Evolutionary conservation across 768 basidiomycete species (phyloP).

Genomic region (Erythrobasidium yunnanense): DNA sequence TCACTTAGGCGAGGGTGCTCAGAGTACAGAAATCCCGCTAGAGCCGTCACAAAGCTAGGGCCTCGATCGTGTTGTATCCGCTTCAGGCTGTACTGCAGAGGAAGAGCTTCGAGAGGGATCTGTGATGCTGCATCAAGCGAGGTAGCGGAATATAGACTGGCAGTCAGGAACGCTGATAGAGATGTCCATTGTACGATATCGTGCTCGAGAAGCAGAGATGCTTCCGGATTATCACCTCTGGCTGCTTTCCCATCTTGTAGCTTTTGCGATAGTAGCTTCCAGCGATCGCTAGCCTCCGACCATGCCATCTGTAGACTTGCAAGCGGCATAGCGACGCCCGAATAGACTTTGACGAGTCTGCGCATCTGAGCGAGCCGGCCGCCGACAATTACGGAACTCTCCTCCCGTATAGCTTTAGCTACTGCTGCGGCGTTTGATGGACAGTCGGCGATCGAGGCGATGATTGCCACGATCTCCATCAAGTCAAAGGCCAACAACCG

Average conservation of each 20-base stretch:
- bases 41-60: neutral
- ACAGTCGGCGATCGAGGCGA: no score
- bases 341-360: neutral
- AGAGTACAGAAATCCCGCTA: neutral
- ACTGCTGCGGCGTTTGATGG: neutral
- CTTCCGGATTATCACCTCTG: no score
- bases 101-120: constrained; percentile 2
- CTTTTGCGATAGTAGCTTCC: no score
- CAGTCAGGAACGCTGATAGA: constrained; percentile 2
- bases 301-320: neutral
- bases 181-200: neutral
- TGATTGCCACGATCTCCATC: neutral
- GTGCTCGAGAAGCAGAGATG: no score
- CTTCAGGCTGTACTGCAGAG: neutral
- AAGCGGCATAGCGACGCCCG: neutral
- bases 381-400: neutral
- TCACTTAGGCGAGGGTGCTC: constrained; percentile 51
- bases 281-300: neutral
- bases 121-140: neutral
- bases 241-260: no score
- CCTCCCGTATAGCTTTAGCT: neutral
- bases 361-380: constrained; percentile 1
- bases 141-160: neutral
- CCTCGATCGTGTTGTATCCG: neutral
- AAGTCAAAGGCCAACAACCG: neutral